phyloP scores from a whole-genome alignment of 2,329 filamentous ascomycete genomes.

The Trichothecium sympodiale region DNA sequence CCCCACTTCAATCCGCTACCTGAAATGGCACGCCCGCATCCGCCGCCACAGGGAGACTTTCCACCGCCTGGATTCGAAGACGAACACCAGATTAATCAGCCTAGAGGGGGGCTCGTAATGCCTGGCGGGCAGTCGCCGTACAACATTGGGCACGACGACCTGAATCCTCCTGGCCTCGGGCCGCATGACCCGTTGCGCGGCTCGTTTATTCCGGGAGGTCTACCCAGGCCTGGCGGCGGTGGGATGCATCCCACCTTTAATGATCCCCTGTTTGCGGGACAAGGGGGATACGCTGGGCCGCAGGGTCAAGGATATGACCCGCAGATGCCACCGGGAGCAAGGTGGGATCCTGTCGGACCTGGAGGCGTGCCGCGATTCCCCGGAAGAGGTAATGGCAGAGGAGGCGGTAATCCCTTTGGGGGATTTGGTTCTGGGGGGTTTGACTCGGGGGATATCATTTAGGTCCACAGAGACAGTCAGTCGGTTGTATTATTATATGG shows the following conservation, averaged over 20 bases:
- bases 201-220: conserved; percentile 50
- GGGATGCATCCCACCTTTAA: conserved; percentile 97
- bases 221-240: conserved; percentile 48
- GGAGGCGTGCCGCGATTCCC: conserved; percentile 40
- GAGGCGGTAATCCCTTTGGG: conserved; percentile 26
- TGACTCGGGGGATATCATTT: conserved; percentile 19
- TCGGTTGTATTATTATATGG: too few relatives aligned
- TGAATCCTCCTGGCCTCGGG: conserved; percentile 78
- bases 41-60: conserved; percentile 56
- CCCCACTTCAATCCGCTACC: conserved; percentile 44
- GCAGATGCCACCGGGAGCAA: conserved; percentile 73
- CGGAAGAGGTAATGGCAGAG: conserved; percentile 17
- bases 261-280: conserved; percentile 69
- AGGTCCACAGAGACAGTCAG: not conserved
- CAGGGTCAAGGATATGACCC: conserved; percentile 38
- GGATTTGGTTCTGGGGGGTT: conserved; percentile 15
- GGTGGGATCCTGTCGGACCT: conserved; percentile 80
- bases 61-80: conserved; percentile 88
- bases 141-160: conserved; percentile 72
- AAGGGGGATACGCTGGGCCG: conserved; percentile 28
- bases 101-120: conserved; percentile 23
- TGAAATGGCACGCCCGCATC: conserved; percentile 35
- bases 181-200: conserved; percentile 72
- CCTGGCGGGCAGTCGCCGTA: conserved; percentile 42
- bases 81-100: conserved; percentile 71